Evolutionary conservation across 768 basidiomycete genomes (phyloP).

Genomic region (Lyophyllum decastes): DNA sequence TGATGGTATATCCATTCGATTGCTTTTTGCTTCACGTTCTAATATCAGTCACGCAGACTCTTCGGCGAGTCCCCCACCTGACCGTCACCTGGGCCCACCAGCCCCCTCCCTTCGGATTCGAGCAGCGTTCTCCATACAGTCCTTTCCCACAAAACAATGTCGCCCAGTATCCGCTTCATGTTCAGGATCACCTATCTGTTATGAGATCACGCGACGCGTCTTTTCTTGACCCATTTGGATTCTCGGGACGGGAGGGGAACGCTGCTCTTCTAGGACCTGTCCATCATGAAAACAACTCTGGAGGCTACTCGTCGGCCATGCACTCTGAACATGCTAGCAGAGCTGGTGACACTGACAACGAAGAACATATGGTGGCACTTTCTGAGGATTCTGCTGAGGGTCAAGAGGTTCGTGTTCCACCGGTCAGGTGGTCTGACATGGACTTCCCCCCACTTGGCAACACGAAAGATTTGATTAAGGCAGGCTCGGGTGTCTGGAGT

Average conservation of each 20-base stretch:
- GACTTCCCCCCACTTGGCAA: slow-evolving; percentile 39
- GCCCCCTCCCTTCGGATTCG: slow-evolving; percentile 26
- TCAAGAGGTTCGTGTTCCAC: background rate
- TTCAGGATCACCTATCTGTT: slow-evolving; percentile 22
- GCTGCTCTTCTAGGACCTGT: background rate
- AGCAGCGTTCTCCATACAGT: slow-evolving; percentile 17
- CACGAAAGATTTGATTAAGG: slow-evolving; percentile 21
- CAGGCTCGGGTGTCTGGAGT: slow-evolving; percentile 28
- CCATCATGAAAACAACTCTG: background rate
- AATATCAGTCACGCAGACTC: slow-evolving; percentile 45
- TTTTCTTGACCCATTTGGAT: slow-evolving; percentile 11
- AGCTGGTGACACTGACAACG: slow-evolving; percentile 4
- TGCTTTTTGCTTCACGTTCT: slow-evolving; percentile 1
- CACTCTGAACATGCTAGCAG: slow-evolving; percentile 4
- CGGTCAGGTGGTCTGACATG: slow-evolving; percentile 32
- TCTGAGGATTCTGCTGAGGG: background rate
- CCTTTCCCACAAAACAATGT: slow-evolving; percentile 18
- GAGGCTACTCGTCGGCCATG: background rate
- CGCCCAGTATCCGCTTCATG: slow-evolving; percentile 31
- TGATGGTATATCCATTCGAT: slow-evolving; percentile 47
- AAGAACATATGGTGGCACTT: slow-evolving; percentile 3
- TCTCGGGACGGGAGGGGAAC: slow-evolving; percentile 1
- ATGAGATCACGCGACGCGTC: slow-evolving; percentile 12
- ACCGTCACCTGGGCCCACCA: slow-evolving; percentile 84
- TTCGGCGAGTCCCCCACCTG: slow-evolving; percentile 69